These are phyloP conservation scores for Fusarium gaditjirri DNA, from an alignment of 2,329 filamentous ascomycete species.

Conservation along the genomic window DNA sequence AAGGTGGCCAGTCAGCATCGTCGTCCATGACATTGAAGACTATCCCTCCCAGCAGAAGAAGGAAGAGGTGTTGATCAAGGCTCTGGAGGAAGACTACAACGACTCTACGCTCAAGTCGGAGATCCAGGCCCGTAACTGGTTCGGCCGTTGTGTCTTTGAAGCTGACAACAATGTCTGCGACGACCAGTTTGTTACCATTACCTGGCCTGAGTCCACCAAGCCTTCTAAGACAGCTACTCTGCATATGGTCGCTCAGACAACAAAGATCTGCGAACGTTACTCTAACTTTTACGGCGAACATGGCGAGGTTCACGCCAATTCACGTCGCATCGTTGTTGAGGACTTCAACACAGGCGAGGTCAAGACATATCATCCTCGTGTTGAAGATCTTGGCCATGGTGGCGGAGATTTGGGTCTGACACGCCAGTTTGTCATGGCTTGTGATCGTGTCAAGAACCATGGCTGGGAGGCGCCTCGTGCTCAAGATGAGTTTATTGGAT, in stretches of 20 bases:
- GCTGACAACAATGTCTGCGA: slow-evolving; percentile 93
- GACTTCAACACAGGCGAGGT: slow-evolving; percentile 58
- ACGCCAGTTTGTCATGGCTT: slow-evolving; percentile 83
- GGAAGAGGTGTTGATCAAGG: slow-evolving; percentile 54
- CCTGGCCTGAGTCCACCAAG: slow-evolving; percentile 78
- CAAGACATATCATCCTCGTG: slow-evolving; percentile 45
- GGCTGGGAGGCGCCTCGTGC: slow-evolving; percentile 74
- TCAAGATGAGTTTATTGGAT: slow-evolving; percentile 81
- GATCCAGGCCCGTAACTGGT: slow-evolving; percentile 74
- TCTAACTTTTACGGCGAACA: slow-evolving; percentile 86
- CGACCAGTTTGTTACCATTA: slow-evolving; percentile 88
- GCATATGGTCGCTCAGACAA: slow-evolving; percentile 94
- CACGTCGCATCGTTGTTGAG: slow-evolving; percentile 77
- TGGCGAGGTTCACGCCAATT: slow-evolving; percentile 90
- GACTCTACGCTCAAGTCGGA: slow-evolving; percentile 57
- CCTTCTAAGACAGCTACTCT: slow-evolving; percentile 87
- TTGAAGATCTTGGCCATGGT: slow-evolving; percentile 54
- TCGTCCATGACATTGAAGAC: slow-evolving; percentile 93
- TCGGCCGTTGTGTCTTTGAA: slow-evolving; percentile 95
- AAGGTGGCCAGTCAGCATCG: slow-evolving; percentile 86
- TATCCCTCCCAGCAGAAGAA: slow-evolving; percentile 60
- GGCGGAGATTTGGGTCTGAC: slow-evolving; percentile 68
- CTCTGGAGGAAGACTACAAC: slow-evolving; percentile 65
- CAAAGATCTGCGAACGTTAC: slow-evolving; percentile 85
- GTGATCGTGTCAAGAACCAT: slow-evolving; percentile 80